Evolutionary conservation across 2,329 filamentous ascomycete genomes (phyloP).

Genomic region (Colletotrichum eremochloae): DNA sequence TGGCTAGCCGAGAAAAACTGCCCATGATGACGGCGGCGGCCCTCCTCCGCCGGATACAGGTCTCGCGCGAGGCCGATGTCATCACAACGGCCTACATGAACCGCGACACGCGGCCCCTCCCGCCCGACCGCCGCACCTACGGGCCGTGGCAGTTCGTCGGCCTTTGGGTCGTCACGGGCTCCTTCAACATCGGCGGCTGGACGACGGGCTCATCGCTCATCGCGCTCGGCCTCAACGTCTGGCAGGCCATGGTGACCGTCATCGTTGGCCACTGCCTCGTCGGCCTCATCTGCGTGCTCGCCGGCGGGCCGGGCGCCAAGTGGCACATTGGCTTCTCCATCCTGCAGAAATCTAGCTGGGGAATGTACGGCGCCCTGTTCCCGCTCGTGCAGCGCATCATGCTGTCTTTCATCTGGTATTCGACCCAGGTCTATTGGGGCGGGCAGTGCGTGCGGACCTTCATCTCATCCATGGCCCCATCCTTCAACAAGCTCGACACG

Average conservation of each 20-base stretch:
- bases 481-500: conserved; percentile 43
- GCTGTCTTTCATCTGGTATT: conserved; percentile 47
- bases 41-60: conserved; percentile 44
- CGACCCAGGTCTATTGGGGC: conserved; percentile 47
- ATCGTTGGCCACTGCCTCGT: conserved; percentile 46
- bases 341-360: conserved; percentile 47
- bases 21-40: conserved; percentile 21
- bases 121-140: conserved; percentile 48
- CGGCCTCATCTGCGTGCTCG: conserved; percentile 46
- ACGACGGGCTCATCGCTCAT: conserved; percentile 49
- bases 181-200: conserved; percentile 52
- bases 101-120: conserved; percentile 49
- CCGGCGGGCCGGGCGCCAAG: conserved; percentile 47
- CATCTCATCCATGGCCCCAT: conserved; percentile 42
- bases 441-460: conserved; percentile 46
- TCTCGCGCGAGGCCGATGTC: conserved; percentile 45
- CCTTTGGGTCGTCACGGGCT: conserved; percentile 51
- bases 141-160: conserved; percentile 51
- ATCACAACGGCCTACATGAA: conserved; percentile 47
- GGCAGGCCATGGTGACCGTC: conserved; percentile 47
- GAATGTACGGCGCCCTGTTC: conserved; percentile 46
- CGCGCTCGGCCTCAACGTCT: conserved; percentile 48
- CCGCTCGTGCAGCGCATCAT: conserved; percentile 46
- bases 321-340: conserved; percentile 49
- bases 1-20: not conserved